phyloP scores from a whole-genome alignment of 2,329 filamentous ascomycete genomes.

The Neophaeococcomyces mojaviensis region DNA sequence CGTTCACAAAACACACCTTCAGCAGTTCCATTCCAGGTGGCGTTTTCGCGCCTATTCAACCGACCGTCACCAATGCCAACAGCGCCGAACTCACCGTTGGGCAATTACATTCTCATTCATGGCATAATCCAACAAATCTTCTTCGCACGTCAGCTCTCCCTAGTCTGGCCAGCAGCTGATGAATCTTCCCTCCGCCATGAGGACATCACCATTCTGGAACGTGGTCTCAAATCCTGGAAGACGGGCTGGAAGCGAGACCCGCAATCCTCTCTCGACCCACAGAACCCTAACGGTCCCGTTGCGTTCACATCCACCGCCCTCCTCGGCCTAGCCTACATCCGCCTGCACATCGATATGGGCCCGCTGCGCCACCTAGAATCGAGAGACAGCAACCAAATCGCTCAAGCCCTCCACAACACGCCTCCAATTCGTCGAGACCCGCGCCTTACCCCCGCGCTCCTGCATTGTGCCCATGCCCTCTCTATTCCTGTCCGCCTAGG shows the following conservation, averaged over 20 bases:
- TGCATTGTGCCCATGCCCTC: conserved; percentile 48
- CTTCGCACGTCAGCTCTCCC: conserved; percentile 42
- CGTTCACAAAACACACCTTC: conserved; percentile 17
- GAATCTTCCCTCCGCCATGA: conserved; percentile 38
- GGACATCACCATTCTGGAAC: conserved; percentile 38
- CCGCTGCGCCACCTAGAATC: conserved; percentile 41
- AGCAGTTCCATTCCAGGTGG: conserved; percentile 34
- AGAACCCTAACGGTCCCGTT: conserved; percentile 46
- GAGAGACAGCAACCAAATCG: conserved; percentile 41
- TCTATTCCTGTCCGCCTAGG: conserved; percentile 49
- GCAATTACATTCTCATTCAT: conserved; percentile 49
- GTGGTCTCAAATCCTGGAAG: conserved; percentile 45
- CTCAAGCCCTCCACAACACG: conserved; percentile 37
- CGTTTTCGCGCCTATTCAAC: conserved; percentile 38
- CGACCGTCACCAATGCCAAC: conserved; percentile 31
- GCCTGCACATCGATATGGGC: conserved; percentile 41
- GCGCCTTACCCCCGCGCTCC: conserved; percentile 42
- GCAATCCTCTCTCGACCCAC: conserved; percentile 48
- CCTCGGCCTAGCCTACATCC: conserved; percentile 41
- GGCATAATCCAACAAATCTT: conserved; percentile 50
- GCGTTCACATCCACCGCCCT: conserved; percentile 46
- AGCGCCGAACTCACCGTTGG: conserved; percentile 39
- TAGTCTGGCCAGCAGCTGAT: conserved; percentile 36
- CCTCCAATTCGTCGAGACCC: conserved; percentile 37
- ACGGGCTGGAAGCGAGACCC: conserved; percentile 45